Evolutionary conservation across 768 basidiomycete species (phyloP).

Genomic region (Agaricus bisporus): DNA sequence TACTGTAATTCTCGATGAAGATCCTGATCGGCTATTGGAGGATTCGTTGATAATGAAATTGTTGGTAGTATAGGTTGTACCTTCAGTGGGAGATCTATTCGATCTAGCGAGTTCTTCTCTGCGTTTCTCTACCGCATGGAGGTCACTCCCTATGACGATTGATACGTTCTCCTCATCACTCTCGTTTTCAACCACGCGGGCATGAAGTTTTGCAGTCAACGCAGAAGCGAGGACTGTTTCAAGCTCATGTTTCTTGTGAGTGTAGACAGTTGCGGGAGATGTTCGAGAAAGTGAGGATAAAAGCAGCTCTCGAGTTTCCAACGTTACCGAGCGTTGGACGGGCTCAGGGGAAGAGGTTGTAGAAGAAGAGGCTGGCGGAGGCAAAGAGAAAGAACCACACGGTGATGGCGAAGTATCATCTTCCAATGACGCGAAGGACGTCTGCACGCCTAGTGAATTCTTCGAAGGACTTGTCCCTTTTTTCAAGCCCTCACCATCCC

Average conservation of each 20-base stretch:
- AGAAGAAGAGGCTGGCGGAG: conserved; percentile 12
- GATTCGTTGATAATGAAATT: conserved; percentile 8
- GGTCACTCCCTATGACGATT: conserved; percentile 48
- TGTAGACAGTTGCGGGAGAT: conserved; percentile 43
- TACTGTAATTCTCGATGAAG: conserved; percentile 24
- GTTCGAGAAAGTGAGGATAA: conserved; percentile 35
- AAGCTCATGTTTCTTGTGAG: conserved; percentile 40
- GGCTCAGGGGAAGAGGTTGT: conserved; percentile 17
- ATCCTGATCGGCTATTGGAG: conserved; percentile 6
- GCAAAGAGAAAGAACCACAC: conserved; percentile 9
- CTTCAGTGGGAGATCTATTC: conserved; percentile 1
- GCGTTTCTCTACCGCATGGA: conserved; percentile 37
- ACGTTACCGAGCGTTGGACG: conserved; percentile 45
- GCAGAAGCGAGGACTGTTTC: conserved; percentile 33
- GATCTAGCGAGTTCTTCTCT: conserved; percentile 25
- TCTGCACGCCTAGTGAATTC: conserved; percentile 8
- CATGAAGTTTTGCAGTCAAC: conserved; percentile 34
- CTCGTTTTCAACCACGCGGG: conserved; percentile 33
- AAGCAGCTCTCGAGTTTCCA: conserved; percentile 46
- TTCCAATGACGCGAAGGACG: conserved; percentile 9
- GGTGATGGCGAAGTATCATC: conserved; percentile 2
- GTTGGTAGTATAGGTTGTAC: conserved; percentile 16
- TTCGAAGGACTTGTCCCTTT: conserved; percentile 17
- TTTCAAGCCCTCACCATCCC: conserved; percentile 13
- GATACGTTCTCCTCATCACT: conserved; percentile 35